phyloP scores from a whole-genome alignment of 192 early-diverging fungal species.

The Coemansia brasiliensis region DNA sequence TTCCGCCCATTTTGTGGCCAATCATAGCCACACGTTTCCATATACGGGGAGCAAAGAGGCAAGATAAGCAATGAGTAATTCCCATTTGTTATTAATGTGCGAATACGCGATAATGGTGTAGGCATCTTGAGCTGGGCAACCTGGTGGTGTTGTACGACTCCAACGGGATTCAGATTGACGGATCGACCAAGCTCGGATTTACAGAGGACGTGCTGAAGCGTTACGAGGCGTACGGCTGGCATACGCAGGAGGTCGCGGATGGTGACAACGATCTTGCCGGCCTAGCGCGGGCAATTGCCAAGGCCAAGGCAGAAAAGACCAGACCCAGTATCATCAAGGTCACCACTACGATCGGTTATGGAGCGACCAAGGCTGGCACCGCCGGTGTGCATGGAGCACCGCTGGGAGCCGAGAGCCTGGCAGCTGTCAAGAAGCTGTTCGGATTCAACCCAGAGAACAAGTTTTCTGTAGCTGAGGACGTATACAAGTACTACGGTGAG shows the following conservation, averaged over 20 bases:
- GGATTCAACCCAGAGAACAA: constrained; percentile 77
- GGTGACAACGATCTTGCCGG: constrained; percentile 77
- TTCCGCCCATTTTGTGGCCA: constrained; percentile 6
- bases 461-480: constrained; percentile 74
- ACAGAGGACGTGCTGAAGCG: constrained; percentile 89
- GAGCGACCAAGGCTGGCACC: constrained; percentile 83
- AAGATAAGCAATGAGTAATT: neutral
- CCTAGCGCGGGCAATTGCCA: constrained; percentile 73
- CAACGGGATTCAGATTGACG: constrained; percentile 96
- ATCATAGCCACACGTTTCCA: constrained; percentile 1
- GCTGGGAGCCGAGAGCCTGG: constrained; percentile 77
- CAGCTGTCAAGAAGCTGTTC: constrained; percentile 75
- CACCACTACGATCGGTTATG: constrained; percentile 91
- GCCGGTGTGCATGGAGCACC: constrained; percentile 92
- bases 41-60: constrained; percentile 1
- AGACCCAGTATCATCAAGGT: constrained; percentile 84
- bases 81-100: neutral
- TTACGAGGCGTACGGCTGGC: constrained; percentile 94
- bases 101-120: constrained; percentile 10
- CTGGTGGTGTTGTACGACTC: constrained; percentile 95
- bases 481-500: constrained; percentile 55
- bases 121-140: constrained; percentile 87
- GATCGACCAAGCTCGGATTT: constrained; percentile 79
- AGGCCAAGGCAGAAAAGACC: constrained; percentile 81
- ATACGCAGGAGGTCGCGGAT: constrained; percentile 71